phyloP scores from a whole-genome alignment of 208 protist species.

The Leishmania turanica region DNA sequence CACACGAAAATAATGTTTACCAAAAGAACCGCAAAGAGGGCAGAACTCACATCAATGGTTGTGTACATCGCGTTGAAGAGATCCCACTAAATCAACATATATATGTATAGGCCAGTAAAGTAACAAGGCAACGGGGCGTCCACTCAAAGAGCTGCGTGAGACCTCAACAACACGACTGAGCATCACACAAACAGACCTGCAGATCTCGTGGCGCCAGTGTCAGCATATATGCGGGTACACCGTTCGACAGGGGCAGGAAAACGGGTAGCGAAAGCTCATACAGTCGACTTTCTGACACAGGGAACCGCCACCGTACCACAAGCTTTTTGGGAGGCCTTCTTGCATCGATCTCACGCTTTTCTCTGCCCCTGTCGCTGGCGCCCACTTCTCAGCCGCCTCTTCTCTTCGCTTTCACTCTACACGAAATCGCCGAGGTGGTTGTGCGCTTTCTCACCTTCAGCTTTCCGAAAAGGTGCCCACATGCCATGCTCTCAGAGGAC shows the following conservation, averaged over 20 bases:
- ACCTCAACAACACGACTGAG: neutral
- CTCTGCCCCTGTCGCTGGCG: too few relatives aligned
- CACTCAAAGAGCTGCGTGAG: too few relatives aligned
- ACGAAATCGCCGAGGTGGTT: too few relatives aligned
- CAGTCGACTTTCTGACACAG: rapidly evolving
- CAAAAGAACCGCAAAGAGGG: neutral
- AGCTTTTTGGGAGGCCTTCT: too few relatives aligned
- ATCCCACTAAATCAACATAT: neutral
- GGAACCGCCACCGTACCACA: too few relatives aligned
- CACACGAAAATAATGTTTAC: constrained; percentile 8
- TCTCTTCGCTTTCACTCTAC: too few relatives aligned
- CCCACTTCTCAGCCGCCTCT: too few relatives aligned
- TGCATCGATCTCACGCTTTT: too few relatives aligned
- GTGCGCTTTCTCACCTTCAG: too few relatives aligned
- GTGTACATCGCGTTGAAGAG: neutral
- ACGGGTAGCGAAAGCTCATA: neutral
- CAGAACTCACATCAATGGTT: neutral
- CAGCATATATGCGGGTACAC: neutral
- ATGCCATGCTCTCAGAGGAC: too few relatives aligned
- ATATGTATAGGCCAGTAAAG: neutral
- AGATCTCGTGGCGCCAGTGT: neutral
- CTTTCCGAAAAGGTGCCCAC: too few relatives aligned
- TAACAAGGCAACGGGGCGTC: neutral
- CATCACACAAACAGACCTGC: neutral
- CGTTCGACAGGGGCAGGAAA: neutral